Conservation (phyloP, 2,329 filamentous ascomycete species). For the Fusarium chuoi region DNA sequence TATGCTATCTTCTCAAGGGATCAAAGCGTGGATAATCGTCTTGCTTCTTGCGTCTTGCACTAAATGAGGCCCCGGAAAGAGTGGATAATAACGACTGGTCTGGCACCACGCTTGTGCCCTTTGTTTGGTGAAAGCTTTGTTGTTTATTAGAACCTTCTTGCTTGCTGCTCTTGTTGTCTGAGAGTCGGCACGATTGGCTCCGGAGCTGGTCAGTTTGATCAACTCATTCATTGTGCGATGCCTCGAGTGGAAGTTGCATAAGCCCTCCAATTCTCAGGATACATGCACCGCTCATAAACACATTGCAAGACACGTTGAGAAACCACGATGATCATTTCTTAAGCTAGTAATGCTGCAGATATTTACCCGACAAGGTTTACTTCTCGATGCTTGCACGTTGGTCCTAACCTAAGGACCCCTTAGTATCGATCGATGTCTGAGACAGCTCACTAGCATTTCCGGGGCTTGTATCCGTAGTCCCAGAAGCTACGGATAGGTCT, state of each 20-base stretch:
- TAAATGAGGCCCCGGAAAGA: background rate
- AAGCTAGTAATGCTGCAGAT: background rate
- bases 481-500: slow-evolving; percentile 1
- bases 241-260: background rate
- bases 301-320: background rate
- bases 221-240: background rate
- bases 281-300: background rate
- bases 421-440: slow-evolving; percentile 12
- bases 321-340: background rate
- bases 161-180: slow-evolving; percentile 1
- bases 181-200: slow-evolving; percentile 19
- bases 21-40: background rate
- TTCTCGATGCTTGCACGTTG: background rate
- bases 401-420: background rate
- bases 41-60: background rate
- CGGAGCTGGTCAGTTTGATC: slow-evolving; percentile 12
- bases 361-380: background rate
- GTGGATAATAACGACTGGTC: background rate
- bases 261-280: background rate
- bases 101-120: background rate
- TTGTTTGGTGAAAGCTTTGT: background rate
- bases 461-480: slow-evolving; percentile 10
- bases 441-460: slow-evolving; percentile 4
- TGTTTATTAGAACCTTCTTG: background rate
- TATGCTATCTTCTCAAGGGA: background rate